These are phyloP conservation scores for Ustilago trichophora DNA, from an alignment of 1,284 basidiomycete genomes.

Conservation along the genomic window DNA sequence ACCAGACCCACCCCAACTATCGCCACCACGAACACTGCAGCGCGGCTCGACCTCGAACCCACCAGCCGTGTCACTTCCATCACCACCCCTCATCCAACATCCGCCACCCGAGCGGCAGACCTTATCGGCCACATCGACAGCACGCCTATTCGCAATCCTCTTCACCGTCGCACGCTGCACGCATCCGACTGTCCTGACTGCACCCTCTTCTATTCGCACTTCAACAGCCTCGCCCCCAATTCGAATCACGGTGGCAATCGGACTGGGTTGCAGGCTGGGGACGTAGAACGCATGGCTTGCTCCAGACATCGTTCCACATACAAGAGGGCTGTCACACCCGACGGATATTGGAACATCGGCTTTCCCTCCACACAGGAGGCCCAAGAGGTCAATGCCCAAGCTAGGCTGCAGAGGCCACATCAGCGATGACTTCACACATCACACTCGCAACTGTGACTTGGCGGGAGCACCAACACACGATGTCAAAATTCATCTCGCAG, in stretches of 20 bases:
- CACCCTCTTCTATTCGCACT: constrained; percentile 29
- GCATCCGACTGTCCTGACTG: constrained; percentile 39
- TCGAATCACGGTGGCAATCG: not conserved
- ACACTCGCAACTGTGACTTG: too few relatives aligned
- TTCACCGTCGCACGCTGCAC: constrained; percentile 16
- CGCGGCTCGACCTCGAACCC: too few relatives aligned
- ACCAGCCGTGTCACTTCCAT: too few relatives aligned
- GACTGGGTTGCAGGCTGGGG: constrained; percentile 1
- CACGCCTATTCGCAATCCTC: constrained; percentile 17
- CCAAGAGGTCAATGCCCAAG: constrained; percentile 16
- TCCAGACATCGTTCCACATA: constrained; percentile 30
- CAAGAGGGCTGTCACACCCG: constrained; percentile 17
- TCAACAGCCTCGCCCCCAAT: constrained; percentile 2
- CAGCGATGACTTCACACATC: too few relatives aligned
- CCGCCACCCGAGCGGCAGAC: too few relatives aligned
- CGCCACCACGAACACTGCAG: too few relatives aligned
- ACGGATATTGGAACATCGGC: constrained; percentile 41
- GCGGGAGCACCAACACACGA: too few relatives aligned
- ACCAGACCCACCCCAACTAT: too few relatives aligned
- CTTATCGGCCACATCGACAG: constrained; percentile 23
- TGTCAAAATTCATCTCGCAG: too few relatives aligned
- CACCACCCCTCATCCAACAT: too few relatives aligned
- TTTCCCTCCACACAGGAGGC: constrained; percentile 39
- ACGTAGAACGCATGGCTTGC: constrained; percentile 17
- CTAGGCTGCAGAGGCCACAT: not conserved